Base-by-base conservation (phyloP, 106 monocot genomes). In the Chionographis japonica region DNA sequence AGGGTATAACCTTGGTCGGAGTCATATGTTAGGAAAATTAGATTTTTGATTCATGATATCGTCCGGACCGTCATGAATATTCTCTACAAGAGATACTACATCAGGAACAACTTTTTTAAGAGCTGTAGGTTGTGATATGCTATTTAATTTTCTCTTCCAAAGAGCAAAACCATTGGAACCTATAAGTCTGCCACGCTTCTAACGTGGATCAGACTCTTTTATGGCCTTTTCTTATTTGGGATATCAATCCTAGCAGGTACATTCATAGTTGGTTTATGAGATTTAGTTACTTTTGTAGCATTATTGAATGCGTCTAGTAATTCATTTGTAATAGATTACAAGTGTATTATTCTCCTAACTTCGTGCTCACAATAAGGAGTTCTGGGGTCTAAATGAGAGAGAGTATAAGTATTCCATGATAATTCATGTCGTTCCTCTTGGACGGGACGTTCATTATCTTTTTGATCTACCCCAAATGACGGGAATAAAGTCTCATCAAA, bases 401-500 rank as follows among this genome's bases (percentile, higher is more conserved):
- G 55, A 55, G 15, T 14, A n/a, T n/a, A 16, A 55, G 55, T 55
- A 14, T 55, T 14, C 55, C 55, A 14, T 3, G 13, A 55, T 55
- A 12, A 55, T 55, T 55, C 3, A 55, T 1, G 59, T 8, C 35
- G 59, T 60, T 60, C 36, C 6, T 60, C 36, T 37, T 19, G 35
- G 10, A 35, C 4, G 9, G 35, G 0, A 27, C 19, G 9, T 37
- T 60, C 35, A 20, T 37, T 36, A 9, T 60, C 19, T 0, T 37
- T 27, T 27, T 27, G 0, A 27, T 27, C 27, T 27, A n/a, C 27
- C 27, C 1, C 27, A 0, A 27, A 27, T 2, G 19, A 2, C 59
- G 59, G 35, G 36, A 60, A 60, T 60, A 60, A 1, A 7, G 35
- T 60, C 59, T 60, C 59, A 60, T 60, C 36, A 6, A 60, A 60